Base-by-base conservation (phyloP, 495 filamentous ascomycete genomes). In the Aspergillus nanangensis region DNA sequence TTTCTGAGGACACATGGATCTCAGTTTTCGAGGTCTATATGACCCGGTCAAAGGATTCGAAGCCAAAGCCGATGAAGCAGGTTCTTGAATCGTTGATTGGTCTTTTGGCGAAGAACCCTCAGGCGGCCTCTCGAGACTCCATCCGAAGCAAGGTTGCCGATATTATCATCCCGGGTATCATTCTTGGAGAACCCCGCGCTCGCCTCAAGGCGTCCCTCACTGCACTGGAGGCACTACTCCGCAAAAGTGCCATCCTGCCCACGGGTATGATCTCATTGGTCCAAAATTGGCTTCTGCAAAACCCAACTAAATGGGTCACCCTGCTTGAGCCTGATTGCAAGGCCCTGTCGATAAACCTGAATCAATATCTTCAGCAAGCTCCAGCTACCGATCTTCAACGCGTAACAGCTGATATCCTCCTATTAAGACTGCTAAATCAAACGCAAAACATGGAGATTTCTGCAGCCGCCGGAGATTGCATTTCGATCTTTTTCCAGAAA, bases 61-160 rank as follows among this genome's bases (percentile, higher is more conserved):
- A 84, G 47, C 76, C 83, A 20, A 84, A 89, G 41, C 82, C 87
- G 22, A 76, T 90, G 75, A 82, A 82, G 57, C 83, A 88, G 50
- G 71, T 91, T 0, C 62, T 94, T 36, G 70, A 79, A 51, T 73
- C 80, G 34, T 59, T 87, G 41, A 70, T 70, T 25, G 61, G 67
- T 15, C 70, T 81, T 7, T 55, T 83, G 32, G 64, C 56, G 13
- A 77, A 65, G 27, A 76, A 78, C 43, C 73, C 77, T 8, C 59
- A 60, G 40, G 53, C 56, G 13, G 52, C 55, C 33, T 64, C 42
- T 52, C 41, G 36, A 10, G 14, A 17, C 15, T 43, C 10, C 9
- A 57, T 69, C 11, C 44, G 58, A 25, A 46, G 43, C 9, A 52
- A 49, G 14, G 37, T 70, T 13, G 44, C 55, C 5, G 38, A 63